Evolutionary conservation across 805 yeast genomes (phyloP).

Genomic region (Ogataea glucozyma): DNA sequence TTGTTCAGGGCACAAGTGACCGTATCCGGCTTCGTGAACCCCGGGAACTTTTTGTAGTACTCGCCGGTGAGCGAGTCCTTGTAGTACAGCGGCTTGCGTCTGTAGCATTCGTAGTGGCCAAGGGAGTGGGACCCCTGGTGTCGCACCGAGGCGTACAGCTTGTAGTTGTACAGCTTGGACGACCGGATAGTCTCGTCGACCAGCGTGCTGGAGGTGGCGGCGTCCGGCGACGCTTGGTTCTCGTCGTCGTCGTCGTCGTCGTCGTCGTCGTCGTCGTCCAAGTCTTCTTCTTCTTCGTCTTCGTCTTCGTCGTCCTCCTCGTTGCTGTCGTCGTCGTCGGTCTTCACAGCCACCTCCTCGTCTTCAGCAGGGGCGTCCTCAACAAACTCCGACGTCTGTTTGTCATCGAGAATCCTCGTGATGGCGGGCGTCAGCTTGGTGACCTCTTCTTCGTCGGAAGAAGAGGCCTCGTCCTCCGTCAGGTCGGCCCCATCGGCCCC

Average conservation of each 20-base stretch:
- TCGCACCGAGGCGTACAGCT: constrained; percentile 69
- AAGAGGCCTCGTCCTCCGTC: constrained; percentile 42
- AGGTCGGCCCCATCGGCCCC: no score
- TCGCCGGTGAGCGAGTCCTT: constrained; percentile 37
- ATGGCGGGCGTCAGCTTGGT: constrained; percentile 15
- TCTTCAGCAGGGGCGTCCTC: constrained; percentile 23
- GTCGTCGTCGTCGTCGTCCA: not conserved
- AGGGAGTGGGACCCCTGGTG: constrained; percentile 87
- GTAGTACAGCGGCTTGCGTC: constrained; percentile 66
- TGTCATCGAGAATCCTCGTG: constrained; percentile 23
- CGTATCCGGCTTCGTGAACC: not conserved
- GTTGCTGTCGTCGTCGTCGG: constrained; percentile 15
- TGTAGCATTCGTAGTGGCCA: constrained; percentile 91
- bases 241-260: not conserved
- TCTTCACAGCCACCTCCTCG: constrained; percentile 10
- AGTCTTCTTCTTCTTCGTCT: not conserved
- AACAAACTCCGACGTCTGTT: constrained; percentile 24
- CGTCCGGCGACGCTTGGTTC: not conserved
- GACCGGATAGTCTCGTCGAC: constrained; percentile 1
- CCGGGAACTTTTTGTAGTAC: constrained; percentile 26
- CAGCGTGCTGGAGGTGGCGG: not conserved
- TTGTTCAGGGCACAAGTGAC: not conserved
- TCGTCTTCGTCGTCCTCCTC: constrained; percentile 1
- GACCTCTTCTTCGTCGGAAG: constrained; percentile 31
- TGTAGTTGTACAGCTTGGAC: constrained; percentile 42